Evolutionary conservation across 2,329 filamentous ascomycete genomes (phyloP), one percentile per base, ranked within the genome.

Genomic region (Dactylellina drechsleri): DNA sequence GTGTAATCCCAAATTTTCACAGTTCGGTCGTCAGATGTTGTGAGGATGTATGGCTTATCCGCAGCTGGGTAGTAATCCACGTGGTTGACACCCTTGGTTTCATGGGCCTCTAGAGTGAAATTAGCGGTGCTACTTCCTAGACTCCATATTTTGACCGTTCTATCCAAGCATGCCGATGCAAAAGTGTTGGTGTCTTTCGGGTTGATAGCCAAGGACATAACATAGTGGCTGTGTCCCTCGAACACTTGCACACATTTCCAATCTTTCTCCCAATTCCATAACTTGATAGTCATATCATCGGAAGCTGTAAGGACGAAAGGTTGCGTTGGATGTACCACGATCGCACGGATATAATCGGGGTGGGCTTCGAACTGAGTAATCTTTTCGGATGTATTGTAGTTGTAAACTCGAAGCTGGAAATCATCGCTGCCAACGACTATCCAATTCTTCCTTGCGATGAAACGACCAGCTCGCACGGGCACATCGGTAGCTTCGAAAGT

Each of bases 1-100:
- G 94, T 98, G 85, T 99, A 98, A 82, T 99, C 95, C 94, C 95
- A 99, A 66, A 99, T 89, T 86, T 98, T 98, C 79, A 98, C 92
- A 0, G 94, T 98, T 80, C 92, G 89, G 83, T 98, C 95, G 82
- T 99, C 95, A 6, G 93, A 97, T 13, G 94, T 97, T 23, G 95
- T 99, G 77, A 99, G 89, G 53, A 99, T 89, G 81, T 99, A 98
- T 26, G 89, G 89, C 82, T 90, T 90, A 81, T 91, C 89, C 78
- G 88, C 89, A 80, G 90, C 88, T 10, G 89, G 89, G 80, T 91
- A 91, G 83, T 91, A 99, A 81, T 99, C 95, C 79, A 99, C 93
- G 81, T 97, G 92, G 84, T 99, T 99, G 77, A 99, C 95, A 80
- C 78, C 78, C 50, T 79, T 80, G 10, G 78, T 78, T 60, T 80